These are phyloP conservation scores for Iris pallida DNA, from an alignment of 116 monocot species.

Conservation along the genomic window DNA sequence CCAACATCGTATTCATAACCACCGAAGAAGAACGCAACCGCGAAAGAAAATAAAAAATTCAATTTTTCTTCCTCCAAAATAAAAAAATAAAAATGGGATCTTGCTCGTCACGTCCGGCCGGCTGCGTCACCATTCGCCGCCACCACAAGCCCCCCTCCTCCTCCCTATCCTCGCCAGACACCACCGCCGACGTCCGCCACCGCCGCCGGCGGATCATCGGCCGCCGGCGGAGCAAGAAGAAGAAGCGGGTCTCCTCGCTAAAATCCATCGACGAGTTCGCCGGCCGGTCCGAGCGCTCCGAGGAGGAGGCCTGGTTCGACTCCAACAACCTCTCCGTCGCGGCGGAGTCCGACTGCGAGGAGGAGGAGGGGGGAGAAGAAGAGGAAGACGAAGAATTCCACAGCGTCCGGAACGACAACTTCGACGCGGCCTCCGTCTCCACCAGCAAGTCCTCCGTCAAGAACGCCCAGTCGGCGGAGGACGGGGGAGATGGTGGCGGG, in stretches of 20 bases:
- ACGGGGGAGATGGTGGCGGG: slow-evolving; percentile 19
- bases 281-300: slow-evolving; percentile 18
- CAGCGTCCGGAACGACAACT: slow-evolving; percentile 67
- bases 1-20: too few relatives aligned
- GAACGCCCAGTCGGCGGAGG: slow-evolving; percentile 36
- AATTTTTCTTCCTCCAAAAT: too few relatives aligned
- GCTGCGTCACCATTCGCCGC: too few relatives aligned
- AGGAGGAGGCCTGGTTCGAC: slow-evolving; percentile 50
- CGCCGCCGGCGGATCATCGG: slow-evolving; percentile 11
- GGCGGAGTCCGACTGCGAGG: slow-evolving; percentile 65
- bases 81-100: too few relatives aligned
- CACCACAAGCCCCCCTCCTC: too few relatives aligned
- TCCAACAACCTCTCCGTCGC: slow-evolving; percentile 11
- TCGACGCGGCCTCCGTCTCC: slow-evolving; percentile 36
- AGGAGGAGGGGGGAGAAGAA: too few relatives aligned
- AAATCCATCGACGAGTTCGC: slow-evolving; percentile 35
- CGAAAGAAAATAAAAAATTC: too few relatives aligned
- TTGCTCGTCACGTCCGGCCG: too few relatives aligned
- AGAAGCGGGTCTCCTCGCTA: slow-evolving; percentile 25
- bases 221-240: slow-evolving; percentile 15
- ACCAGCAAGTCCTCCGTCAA: slow-evolving; percentile 42
- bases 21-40: too few relatives aligned
- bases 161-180: too few relatives aligned
- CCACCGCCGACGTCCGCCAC: slow-evolving; percentile 12
- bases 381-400: slow-evolving; percentile 50